phyloP scores from a whole-genome alignment of 305 asterid genomes.

The Solanum hybrid region DNA sequence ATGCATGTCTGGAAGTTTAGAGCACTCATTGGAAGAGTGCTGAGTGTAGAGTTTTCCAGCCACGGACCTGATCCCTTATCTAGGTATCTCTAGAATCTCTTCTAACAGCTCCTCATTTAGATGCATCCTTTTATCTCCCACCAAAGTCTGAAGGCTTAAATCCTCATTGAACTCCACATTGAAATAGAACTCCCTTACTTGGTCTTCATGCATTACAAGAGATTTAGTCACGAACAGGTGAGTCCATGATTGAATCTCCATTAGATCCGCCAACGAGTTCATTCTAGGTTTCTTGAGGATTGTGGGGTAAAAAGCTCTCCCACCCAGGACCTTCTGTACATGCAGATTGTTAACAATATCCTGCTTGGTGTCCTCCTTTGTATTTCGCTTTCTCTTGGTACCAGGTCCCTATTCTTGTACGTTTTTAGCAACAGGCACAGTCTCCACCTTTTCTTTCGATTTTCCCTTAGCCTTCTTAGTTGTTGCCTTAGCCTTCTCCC shows the following conservation, averaged over 20 bases:
- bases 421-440: background rate
- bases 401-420: background rate
- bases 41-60: background rate
- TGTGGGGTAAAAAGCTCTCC: background rate
- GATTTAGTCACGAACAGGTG: background rate
- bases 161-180: background rate
- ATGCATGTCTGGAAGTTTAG: background rate
- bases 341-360: background rate
- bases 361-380: background rate
- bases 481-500: background rate
- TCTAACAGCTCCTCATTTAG: background rate
- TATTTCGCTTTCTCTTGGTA: background rate
- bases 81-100: background rate
- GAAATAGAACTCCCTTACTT: background rate
- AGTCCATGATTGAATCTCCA: background rate
- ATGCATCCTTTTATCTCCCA: background rate
- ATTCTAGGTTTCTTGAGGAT: background rate
- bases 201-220: background rate
- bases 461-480: background rate
- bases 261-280: background rate
- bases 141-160: background rate
- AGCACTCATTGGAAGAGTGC: background rate
- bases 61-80: too few relatives aligned
- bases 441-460: background rate
- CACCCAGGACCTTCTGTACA: background rate